Conservation (phyloP, 2,329 filamentous ascomycete genomes). For the Botryotinia calthae region DNA sequence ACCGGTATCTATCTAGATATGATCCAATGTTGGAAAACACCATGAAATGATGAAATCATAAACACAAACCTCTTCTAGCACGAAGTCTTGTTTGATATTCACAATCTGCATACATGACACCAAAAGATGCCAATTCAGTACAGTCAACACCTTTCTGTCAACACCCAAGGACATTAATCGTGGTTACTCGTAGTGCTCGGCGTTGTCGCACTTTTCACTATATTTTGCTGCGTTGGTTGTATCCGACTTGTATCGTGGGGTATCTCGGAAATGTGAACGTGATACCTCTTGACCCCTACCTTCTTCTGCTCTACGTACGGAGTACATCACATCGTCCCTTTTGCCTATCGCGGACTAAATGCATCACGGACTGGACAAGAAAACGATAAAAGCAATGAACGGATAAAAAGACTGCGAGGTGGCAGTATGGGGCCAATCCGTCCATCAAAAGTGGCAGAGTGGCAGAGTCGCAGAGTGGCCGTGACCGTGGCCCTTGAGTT, state of each 20-base stretch:
- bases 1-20: neutral
- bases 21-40: too few species aligned
- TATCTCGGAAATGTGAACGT: constrained; percentile 20
- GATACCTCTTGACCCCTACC: constrained; percentile 8
- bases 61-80: neutral
- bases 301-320: neutral
- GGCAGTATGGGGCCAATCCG: constrained; percentile 19
- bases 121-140: too few species aligned
- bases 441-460: constrained; percentile 18
- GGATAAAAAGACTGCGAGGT: neutral
- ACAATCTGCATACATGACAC: neutral
- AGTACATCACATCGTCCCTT: neutral
- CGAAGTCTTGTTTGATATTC: too few species aligned
- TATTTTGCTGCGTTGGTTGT: constrained; percentile 20
- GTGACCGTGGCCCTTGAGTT: neutral
- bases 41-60: neutral
- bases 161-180: neutral
- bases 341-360: neutral
- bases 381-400: neutral
- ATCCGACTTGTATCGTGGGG: constrained; percentile 6
- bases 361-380: neutral
- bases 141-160: neutral
- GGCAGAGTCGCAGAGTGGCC: constrained; percentile 12
- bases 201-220: constrained; percentile 11
- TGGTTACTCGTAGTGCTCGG: neutral